Evolutionary conservation across 345 rosid genomes (phyloP), one percentile per base, ranked within the genome.

Genomic region (Viola odorata): DNA sequence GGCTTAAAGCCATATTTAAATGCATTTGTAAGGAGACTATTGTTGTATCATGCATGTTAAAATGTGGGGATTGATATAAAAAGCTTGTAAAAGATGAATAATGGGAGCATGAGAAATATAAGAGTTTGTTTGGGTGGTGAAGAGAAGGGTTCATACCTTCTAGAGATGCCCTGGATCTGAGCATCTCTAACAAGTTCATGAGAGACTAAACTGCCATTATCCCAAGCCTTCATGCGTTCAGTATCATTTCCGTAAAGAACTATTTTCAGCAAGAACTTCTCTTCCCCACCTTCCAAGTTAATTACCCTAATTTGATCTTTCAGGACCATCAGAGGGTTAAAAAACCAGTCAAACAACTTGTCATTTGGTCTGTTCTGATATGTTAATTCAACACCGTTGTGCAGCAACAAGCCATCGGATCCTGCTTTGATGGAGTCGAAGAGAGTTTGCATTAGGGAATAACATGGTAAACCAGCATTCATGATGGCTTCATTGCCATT

Each of bases 331-430:
- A 87, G 12, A 8, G 95, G 96, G 15, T 83, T 75, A 73, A 91
- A 91, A 50, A 85, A 75, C 95, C 85, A 87, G 55, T 91, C 98
- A 40, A 84, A 50, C 61, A 91, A 65, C 67, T 67, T 87, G 77
- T 87, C 89, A 60, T 85, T 83, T 0, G 92, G 89, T 64, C 91
- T 82, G 58, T 89, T 89, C 67, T 75, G 50, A 72, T 85, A 65
- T 2, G 78, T 91, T 13, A 87, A 67, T 62, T 89, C 96, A n/a
- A 81, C 62, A 41, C 78, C 77, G 67, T 91, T 88, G 13, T 68
- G 73, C 71, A 91, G 53, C 67, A 80, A 66, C 65, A 86, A 49
- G 17, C 96, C 88, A 67, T 74, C 76, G 1, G 86, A 81, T 55
- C 83, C 84, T 2, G 85, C 84, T 75, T 68, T 68, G 41, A 87